phyloP scores from a whole-genome alignment of 2,329 filamentous ascomycete species.

The Talaromyces sp. region DNA sequence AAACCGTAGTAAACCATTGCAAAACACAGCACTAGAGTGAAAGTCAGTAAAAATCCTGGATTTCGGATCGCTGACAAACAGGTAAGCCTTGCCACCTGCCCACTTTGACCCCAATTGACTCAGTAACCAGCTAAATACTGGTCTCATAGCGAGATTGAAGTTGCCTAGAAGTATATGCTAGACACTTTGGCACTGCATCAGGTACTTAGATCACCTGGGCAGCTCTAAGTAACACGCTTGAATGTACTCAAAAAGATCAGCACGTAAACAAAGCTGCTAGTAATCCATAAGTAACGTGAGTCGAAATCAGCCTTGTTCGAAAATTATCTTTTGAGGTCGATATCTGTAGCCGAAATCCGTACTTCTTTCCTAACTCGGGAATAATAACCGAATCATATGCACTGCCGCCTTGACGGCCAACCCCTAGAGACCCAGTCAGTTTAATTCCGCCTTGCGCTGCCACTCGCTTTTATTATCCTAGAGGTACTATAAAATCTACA shows the following conservation, averaged over 20 bases:
- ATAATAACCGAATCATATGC: conserved; percentile 3
- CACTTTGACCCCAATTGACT: not conserved
- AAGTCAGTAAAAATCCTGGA: not conserved
- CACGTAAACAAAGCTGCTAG: not conserved
- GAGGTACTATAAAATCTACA: not conserved
- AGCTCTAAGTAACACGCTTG: not conserved
- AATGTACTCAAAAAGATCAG: not conserved
- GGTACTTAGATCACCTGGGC: not conserved
- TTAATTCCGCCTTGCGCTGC: not conserved
- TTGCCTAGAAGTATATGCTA: not conserved
- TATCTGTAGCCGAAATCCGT: not conserved
- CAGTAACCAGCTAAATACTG: not conserved
- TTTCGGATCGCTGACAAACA: not conserved
- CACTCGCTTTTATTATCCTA: not conserved
- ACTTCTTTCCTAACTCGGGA: not conserved
- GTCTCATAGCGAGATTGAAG: too few species aligned
- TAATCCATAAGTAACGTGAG: not conserved
- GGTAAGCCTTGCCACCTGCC: not conserved
- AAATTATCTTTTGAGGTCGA: not conserved
- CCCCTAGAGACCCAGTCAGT: not conserved
- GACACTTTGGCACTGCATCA: not conserved
- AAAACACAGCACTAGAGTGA: not conserved
- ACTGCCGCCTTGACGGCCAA: not conserved
- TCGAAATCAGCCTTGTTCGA: not conserved
- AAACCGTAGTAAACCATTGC: too few species aligned